Evolutionary conservation across 805 yeast species (phyloP), one percentile per base, ranked within the genome.

Genomic region (Wickerhamiella alocasiicola): DNA sequence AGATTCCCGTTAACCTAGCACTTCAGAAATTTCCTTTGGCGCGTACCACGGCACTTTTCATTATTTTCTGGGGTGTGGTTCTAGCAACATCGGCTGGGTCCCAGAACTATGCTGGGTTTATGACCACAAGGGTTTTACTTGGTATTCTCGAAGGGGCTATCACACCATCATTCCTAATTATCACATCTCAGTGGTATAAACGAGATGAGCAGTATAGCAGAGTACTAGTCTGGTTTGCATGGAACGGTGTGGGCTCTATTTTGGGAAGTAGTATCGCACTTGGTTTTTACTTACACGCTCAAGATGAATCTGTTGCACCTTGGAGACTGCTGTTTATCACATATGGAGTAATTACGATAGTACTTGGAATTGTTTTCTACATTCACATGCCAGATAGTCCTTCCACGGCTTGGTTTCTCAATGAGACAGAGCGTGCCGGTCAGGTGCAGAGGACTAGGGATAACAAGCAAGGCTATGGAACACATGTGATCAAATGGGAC

Each of bases 121-220:
- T 71, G 60, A 60, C 66, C 3, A 53, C 64, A 1, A 54, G 79
- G 30, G 57, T 64, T 6, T 54, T 73, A 12, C 56, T 73, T 2
- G 79, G 79, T 4, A 53, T 64, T 18, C 62, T 70, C 30, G 80
- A 74, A 47, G 52, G 68, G 3, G 66, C 66, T 16, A 67, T 74
- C 18, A 67, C 74, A 16, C 81, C 82, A 3, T 69, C 75, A 3
- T 71, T 71, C 56, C 69, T 72, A 20, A 61, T 72, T 23, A 53
- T 76, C 32, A 75, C 78, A 4, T 55, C 72, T 21, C 76, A 72
- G 54, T 76, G 76, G 70, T 76, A 73, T 65, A 67, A 61, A 44
- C 48, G 58, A 15, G 47, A 49, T 21, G 61, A 61, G 46, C 72
- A 74, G 37, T 77, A 78, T 16, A 29, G 47, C 15, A 53, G 72